Evolutionary conservation across 2,329 filamentous ascomycete species (phyloP).

Genomic region (Tolypocladium cylindrosporum): DNA sequence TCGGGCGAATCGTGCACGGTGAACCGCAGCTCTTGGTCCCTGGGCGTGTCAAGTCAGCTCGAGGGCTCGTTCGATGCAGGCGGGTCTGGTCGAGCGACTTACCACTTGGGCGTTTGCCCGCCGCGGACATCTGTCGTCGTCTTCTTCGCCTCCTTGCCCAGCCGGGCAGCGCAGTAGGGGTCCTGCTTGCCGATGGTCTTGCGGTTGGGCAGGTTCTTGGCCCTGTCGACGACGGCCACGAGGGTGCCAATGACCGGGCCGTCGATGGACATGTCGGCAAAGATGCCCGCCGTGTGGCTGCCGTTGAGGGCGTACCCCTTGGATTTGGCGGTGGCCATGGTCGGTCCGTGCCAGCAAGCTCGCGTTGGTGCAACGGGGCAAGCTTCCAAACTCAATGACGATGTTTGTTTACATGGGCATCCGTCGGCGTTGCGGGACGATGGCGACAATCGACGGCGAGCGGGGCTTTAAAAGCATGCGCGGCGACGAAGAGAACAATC

Average conservation of each 20-base stretch:
- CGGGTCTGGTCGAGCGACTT: conserved; percentile 14
- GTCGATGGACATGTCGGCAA: conserved; percentile 86
- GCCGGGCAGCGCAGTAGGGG: conserved; percentile 84
- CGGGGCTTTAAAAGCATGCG: not conserved
- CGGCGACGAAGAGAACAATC: not conserved
- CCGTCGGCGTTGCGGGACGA: not conserved
- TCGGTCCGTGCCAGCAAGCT: conserved; percentile 5
- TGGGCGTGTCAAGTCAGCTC: conserved; percentile 24
- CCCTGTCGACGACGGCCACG: conserved; percentile 83
- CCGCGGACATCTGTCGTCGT: conserved; percentile 89
- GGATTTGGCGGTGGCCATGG: conserved; percentile 39
- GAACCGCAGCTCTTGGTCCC: conserved; percentile 96
- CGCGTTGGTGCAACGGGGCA: not conserved
- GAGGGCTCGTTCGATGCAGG: not conserved
- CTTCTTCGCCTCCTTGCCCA: conserved; percentile 97
- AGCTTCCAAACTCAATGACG: not conserved
- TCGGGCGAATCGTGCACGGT: conserved; percentile 93
- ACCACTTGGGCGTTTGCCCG: conserved; percentile 95
- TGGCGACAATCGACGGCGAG: not conserved
- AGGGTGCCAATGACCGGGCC: conserved; percentile 89
- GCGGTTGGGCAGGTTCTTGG: conserved; percentile 92
- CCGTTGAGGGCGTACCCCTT: conserved; percentile 48
- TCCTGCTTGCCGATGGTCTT: conserved; percentile 99
- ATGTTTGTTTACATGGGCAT: not conserved
- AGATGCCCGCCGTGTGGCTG: conserved; percentile 84